Evolutionary conservation across 2,329 filamentous ascomycete genomes (phyloP).

Genomic region (Apiospora marii): DNA sequence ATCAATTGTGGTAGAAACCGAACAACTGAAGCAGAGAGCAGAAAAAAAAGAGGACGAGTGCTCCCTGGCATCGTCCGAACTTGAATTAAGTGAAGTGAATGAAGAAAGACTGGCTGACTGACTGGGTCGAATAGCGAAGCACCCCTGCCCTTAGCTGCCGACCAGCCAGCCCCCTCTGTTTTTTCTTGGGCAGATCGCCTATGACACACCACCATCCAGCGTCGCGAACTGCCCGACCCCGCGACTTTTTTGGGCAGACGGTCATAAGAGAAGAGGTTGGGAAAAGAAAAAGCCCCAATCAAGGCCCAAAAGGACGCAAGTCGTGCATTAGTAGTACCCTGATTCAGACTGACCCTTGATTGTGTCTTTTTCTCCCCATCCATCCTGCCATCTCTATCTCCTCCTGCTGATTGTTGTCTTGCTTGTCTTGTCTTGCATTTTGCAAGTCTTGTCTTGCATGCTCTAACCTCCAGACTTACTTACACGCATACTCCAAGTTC

Average conservation of each 20-base stretch:
- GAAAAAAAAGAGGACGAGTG: neutral
- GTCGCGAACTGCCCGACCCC: slow-evolving; percentile 22
- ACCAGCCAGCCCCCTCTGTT: slow-evolving; percentile 18
- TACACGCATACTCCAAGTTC: neutral
- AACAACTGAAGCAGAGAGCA: neutral
- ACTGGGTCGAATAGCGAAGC: neutral
- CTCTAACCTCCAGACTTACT: slow-evolving; percentile 9
- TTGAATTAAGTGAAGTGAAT: neutral
- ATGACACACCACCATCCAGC: slow-evolving; percentile 18
- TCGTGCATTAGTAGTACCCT: slow-evolving; percentile 20
- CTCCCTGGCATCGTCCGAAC: neutral
- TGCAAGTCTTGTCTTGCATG: slow-evolving; percentile 10
- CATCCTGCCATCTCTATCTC: slow-evolving; percentile 5
- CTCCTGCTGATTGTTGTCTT: slow-evolving; percentile 3
- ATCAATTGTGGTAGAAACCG: neutral
- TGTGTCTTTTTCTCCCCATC: slow-evolving; percentile 12
- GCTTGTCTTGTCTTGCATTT: slow-evolving; percentile 17
- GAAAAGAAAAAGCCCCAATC: slow-evolving; percentile 9
- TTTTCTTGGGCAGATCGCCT: neutral
- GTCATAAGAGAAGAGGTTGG: slow-evolving; percentile 24
- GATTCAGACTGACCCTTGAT: slow-evolving; percentile 18
- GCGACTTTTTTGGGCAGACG: slow-evolving; percentile 23
- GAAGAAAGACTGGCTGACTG: neutral
- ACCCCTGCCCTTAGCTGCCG: slow-evolving; percentile 15
- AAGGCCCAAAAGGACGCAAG: slow-evolving; percentile 2